phyloP scores from a whole-genome alignment of 345 rosid genomes.

The Eucalyptus cloeziana region DNA sequence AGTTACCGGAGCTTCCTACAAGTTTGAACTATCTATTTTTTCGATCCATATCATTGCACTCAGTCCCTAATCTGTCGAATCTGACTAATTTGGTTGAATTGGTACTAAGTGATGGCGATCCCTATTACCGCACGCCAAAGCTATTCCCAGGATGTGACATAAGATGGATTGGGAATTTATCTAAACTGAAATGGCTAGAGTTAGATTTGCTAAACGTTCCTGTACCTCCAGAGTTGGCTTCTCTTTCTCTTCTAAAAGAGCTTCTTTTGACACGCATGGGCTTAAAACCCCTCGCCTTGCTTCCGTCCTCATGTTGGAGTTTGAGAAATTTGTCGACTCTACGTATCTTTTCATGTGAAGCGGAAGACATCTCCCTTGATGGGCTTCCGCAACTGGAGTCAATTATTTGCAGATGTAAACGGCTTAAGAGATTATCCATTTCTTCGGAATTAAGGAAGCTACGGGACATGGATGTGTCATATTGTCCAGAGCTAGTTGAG shows the following conservation, averaged over 20 bases:
- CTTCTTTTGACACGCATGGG: not conserved
- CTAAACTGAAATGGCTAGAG: not conserved
- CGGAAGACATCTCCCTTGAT: not conserved
- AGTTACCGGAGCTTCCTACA: not conserved
- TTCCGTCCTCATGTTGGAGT: not conserved
- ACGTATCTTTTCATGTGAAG: fast-evolving
- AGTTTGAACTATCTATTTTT: not conserved
- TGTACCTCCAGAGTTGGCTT: no score
- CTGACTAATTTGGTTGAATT: not conserved
- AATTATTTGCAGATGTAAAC: fast-evolving
- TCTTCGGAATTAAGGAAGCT: no score
- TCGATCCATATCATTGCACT: fast-evolving
- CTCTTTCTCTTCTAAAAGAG: not conserved
- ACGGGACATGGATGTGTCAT: fast-evolving
- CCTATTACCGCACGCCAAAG: fast-evolving
- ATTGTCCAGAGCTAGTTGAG: no score
- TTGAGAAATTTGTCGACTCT: not conserved
- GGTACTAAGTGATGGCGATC: fast-evolving
- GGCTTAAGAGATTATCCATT: no score
- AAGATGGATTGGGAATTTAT: not conserved
- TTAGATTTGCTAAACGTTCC: no score
- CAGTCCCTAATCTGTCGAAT: not conserved
- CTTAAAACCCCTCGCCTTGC: not conserved
- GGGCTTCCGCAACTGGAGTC: fast-evolving
- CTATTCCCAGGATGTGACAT: no score